Evolutionary conservation across 2,329 filamentous ascomycete species (phyloP).

Genomic region (Pseudogymnoascus sp.): DNA sequence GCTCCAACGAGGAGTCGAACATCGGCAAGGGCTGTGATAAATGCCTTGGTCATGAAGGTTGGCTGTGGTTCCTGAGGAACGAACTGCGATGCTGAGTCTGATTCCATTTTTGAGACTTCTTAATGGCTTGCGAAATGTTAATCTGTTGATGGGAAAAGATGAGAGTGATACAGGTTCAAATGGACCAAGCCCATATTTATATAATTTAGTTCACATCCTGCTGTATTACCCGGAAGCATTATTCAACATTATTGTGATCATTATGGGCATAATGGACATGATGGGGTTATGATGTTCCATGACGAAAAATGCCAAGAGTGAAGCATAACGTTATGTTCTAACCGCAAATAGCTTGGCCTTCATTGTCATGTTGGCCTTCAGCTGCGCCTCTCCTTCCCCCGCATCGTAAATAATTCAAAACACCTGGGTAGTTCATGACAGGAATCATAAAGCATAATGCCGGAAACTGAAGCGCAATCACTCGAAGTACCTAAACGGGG

Average conservation of each 20-base stretch:
- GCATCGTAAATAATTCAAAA: not conserved
- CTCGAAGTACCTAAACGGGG: not conserved
- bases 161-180: not conserved
- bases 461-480: slow-evolving; percentile 6
- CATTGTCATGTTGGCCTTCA: not conserved
- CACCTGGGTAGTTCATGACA: not conserved
- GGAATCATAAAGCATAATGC: slow-evolving; percentile 12
- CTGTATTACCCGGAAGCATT: not conserved
- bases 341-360: not conserved
- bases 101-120: not conserved
- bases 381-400: not conserved
- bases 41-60: not conserved
- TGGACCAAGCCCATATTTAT: not conserved
- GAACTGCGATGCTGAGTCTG: not conserved
- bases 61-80: not conserved
- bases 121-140: not conserved
- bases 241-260: not conserved
- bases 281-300: slow-evolving; percentile 6
- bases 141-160: not conserved
- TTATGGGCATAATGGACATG: not conserved
- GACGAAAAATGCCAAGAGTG: not conserved
- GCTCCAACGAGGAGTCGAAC: not conserved
- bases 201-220: not conserved
- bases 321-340: slow-evolving; percentile 9
- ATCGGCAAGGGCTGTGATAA: not conserved